Base-by-base conservation (phyloP, 2,329 filamentous ascomycete genomes). In the Exophiala xenobiotica region DNA sequence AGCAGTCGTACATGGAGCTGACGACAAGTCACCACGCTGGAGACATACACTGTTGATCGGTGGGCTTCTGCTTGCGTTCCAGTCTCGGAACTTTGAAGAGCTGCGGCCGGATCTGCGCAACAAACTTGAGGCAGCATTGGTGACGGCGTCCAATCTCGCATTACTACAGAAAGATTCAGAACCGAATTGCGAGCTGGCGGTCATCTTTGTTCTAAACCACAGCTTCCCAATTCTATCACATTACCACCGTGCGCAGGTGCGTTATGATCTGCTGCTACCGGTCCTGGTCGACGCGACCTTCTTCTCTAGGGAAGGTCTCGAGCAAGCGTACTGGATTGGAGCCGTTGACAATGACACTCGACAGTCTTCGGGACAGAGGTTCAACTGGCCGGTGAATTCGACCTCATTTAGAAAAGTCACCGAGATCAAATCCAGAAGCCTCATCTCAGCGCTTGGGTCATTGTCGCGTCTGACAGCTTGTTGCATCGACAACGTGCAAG, bases 21-120 rank as follows among this genome's bases (percentile, higher is more conserved):
- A 85, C 63, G 81, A 80, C 38, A 77, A 75, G 61, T 85, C 74
- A 68, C 79, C 77, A 14, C 76, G 88, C 64, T 96, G 90, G 90
- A 85, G 90, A 67, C 90, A 96, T 68, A 70, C 90, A 23, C 74
- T 96, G n/a, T 79, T 91, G 4, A 78, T 96, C 6, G 84, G 85
- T 0, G 91, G 90, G 2, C 74, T 95, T 18, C 70, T 96, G 51
- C 79, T 92, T 65, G 90, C 88, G 6, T 85, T 91, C 64, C 49
- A 49, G n/a, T 47, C 49, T 5, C 50, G 49, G 20, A 22, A 57
- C 5, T 54, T 54, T 19, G 53, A 54, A 37, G 86, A 87, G 59
- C 68, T 90, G n/a, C 81, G 85, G 4, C 70, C 75, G 24, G 69
- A 77, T 44, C 76, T 92, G 66, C 78, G 85, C 39, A 78, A 74